phyloP scores from a whole-genome alignment of 768 basidiomycete species.

The Agrocybe praecox region DNA sequence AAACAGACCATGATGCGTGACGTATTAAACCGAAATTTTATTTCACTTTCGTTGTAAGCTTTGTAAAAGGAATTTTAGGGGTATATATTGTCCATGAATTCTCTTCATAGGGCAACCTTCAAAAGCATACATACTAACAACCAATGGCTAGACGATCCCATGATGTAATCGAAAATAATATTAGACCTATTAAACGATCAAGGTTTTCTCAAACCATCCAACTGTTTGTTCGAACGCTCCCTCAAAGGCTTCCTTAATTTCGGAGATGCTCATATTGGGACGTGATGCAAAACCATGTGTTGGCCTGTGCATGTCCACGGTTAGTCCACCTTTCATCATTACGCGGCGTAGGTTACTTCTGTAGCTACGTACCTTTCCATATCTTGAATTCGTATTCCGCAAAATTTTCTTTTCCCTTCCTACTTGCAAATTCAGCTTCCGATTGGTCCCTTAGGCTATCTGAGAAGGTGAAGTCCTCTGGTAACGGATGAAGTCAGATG shows the following conservation, averaged over 20 bases:
- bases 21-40: too few species aligned
- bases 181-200: slow-evolving; percentile 1
- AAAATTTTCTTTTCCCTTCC: slow-evolving; percentile 35
- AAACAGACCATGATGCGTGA: too few species aligned
- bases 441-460: slow-evolving; percentile 28
- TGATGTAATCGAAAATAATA: too few species aligned
- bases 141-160: too few species aligned
- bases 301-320: slow-evolving; percentile 31
- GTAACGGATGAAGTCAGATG: neutral
- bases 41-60: too few species aligned
- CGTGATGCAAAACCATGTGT: slow-evolving; percentile 48
- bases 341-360: too few species aligned
- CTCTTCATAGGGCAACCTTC: too few species aligned
- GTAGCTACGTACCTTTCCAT: slow-evolving; percentile 37
- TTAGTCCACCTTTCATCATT: neutral
- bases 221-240: slow-evolving; percentile 42
- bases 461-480: slow-evolving; percentile 43
- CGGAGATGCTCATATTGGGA: slow-evolving; percentile 39
- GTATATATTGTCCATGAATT: too few species aligned
- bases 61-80: too few species aligned
- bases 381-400: slow-evolving; percentile 48
- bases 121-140: too few species aligned
- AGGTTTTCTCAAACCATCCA: slow-evolving; percentile 45
- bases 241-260: slow-evolving; percentile 43
- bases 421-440: slow-evolving; percentile 37